Conservation (phyloP, 2,329 filamentous ascomycete genomes). For the Nemania sp. region DNA sequence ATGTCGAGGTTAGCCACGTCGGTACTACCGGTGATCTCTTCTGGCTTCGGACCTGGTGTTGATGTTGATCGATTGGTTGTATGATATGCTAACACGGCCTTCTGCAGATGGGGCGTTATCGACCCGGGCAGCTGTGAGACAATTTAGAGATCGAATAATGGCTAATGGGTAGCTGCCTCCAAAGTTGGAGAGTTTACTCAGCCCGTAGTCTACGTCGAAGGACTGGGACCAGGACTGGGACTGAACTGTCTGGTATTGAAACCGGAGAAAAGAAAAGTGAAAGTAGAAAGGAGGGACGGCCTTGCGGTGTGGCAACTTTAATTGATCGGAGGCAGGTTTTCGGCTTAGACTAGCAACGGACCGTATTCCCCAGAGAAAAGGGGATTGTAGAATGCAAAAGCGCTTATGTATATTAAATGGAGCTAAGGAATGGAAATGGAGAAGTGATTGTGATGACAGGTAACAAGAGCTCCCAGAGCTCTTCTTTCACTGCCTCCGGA, state of each 20-base stretch:
- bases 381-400: background rate
- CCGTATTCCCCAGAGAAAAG: background rate
- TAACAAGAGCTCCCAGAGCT: conserved; percentile 42
- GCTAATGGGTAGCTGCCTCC: background rate
- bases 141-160: background rate
- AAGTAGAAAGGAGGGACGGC: background rate
- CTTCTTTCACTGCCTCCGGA: conserved; percentile 36
- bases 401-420: background rate
- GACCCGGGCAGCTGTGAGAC: conserved; percentile 9
- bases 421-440: background rate
- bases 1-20: conserved; percentile 17
- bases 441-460: background rate
- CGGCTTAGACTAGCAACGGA: background rate
- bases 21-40: background rate
- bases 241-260: background rate
- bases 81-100: conserved; percentile 14
- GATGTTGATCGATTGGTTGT: background rate
- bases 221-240: too few relatives aligned
- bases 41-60: background rate
- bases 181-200: background rate
- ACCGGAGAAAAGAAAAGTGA: too few relatives aligned
- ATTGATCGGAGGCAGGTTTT: background rate
- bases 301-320: conserved; percentile 4
- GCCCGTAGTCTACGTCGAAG: too few relatives aligned
- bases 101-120: conserved; percentile 27